Base-by-base conservation (phyloP, 1,139 yeast species). In the Sugiyamaella japonica region DNA sequence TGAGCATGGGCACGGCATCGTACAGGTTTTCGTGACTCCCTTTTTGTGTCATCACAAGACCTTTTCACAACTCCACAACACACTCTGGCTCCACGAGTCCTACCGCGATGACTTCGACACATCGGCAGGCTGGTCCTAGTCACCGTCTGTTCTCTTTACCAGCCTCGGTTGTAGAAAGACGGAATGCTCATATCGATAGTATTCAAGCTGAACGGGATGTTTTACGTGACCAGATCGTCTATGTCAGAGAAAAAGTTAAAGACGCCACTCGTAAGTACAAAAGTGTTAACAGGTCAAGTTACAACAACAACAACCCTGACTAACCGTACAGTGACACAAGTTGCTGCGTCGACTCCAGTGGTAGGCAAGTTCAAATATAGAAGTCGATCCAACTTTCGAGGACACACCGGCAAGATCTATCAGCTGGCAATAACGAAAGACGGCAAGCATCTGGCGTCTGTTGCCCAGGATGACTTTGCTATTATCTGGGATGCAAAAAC, bases 381-480 rank as follows among this genome's bases (percentile, higher is more conserved):
- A 29, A 47, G 53, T 28, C 50, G 46, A 36, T 55, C 53, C 39
- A 69, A 81, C 0, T 73, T 87, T 50, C 78, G 74, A 58, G 97
- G 96, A 10, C 97, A 90, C 68, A 82, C 79, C 60, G 86, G 84
- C 63, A 89, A 90, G 66, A 79, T 90, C 20, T 79, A 84, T 15
- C 83, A 83, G 58, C 74, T 87, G 60, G 76, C 82, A 53, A 87
- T 96, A 93, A 79, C 84, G 50, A 67, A 74, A 0, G 85, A 86
- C 63, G 81, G 88, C 13, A 70, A 73, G 41, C 77, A 75, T 42
- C 67, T 91, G 2, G 72, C 89, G 9, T 82, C 90, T 44, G 89
- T 90, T 0, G 84, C 95, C 34, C 96, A 89, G 67, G 97, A 91
- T 70, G 97, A 97, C 1, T 86, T 82, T 65, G 77, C 89, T 76